A percentile compares a stretch with the other conserved stretches of the same genome.
These are phyloP conservation scores for Aspergillus eucalypticola DNA, from an alignment of 2,329 filamentous ascomycete genomes.

Conservation along the genomic window DNA sequence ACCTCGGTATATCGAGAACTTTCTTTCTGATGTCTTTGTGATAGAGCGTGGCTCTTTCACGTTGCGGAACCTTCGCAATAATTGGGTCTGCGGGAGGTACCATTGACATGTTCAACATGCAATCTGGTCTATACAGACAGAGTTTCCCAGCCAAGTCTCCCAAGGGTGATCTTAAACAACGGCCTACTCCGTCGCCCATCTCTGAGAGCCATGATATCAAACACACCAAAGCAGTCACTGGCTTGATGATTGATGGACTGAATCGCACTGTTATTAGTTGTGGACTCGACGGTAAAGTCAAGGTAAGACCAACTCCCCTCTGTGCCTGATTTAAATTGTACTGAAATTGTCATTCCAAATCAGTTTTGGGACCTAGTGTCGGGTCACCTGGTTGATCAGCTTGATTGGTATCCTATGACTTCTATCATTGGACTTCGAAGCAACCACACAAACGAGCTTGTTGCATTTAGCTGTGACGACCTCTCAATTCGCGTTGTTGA, in stretches of 20 bases:
- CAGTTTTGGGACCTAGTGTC: slow-evolving; percentile 93
- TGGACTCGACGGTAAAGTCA: slow-evolving; percentile 85
- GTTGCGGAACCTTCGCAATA: slow-evolving; percentile 90
- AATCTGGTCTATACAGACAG: slow-evolving; percentile 86
- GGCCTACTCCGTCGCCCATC: slow-evolving; percentile 39
- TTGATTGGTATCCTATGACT: slow-evolving; percentile 79
- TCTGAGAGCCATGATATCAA: slow-evolving; percentile 58
- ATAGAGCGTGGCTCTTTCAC: slow-evolving; percentile 80
- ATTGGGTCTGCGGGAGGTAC: slow-evolving; percentile 80
- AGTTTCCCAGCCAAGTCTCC: slow-evolving; percentile 71
- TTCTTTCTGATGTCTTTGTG: not conserved
- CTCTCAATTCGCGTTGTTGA: slow-evolving; percentile 85
- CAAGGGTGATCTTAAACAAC: slow-evolving; percentile 38
- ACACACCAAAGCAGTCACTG: slow-evolving; percentile 80
- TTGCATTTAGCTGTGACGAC: slow-evolving; percentile 88
- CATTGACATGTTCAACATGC: slow-evolving; percentile 95
- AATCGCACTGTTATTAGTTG: slow-evolving; percentile 86
- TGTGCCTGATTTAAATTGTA: not conserved
- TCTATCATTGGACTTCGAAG: slow-evolving; percentile 76
- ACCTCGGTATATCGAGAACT: not conserved
- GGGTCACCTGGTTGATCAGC: slow-evolving; percentile 74
- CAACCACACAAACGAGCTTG: slow-evolving; percentile 77
- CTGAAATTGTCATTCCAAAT: not conserved
- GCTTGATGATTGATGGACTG: slow-evolving; percentile 82
- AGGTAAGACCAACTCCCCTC: slow-evolving; percentile 46